Conservation (phyloP, 73 alveolate genomes). For the Chromera velia region DNA sequence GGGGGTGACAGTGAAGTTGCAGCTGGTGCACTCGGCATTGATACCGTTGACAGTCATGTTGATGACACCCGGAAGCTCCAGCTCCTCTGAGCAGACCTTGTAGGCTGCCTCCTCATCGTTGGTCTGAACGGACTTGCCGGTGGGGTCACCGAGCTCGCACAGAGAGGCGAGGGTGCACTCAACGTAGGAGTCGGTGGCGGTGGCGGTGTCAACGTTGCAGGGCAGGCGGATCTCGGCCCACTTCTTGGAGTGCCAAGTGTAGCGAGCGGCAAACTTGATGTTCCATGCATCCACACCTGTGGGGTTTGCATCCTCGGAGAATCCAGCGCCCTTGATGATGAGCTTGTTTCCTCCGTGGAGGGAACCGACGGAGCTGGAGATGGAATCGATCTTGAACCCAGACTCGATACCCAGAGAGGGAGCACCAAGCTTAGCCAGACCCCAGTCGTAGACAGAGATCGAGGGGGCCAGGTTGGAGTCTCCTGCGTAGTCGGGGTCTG, state of each 20-base stretch:
- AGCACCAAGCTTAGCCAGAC: not conserved
- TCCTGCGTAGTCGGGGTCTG: not conserved
- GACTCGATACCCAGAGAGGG: not conserved
- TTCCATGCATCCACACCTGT: not conserved
- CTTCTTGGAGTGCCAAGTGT: not conserved
- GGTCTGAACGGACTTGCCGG: not conserved
- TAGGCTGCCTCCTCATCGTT: not conserved
- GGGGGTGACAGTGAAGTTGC: not conserved
- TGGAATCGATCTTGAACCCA: not conserved
- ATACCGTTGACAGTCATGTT: not conserved
- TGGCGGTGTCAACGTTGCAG: not conserved
- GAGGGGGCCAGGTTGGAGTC: not conserved
- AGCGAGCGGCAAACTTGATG: not conserved
- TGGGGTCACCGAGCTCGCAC: not conserved
- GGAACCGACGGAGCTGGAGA: conserved; percentile 2
- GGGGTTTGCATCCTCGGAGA: not conserved
- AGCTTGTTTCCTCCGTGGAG: conserved; percentile 14
- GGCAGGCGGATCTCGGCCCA: not conserved
- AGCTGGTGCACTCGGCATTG: not conserved
- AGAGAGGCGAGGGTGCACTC: not conserved
- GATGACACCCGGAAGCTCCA: not conserved
- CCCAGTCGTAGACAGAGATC: not conserved
- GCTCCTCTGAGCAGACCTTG: not conserved
- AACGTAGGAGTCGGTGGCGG: not conserved
- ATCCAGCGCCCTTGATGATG: conserved; percentile 4